These are phyloP conservation scores for Eutrema yunnanense DNA, from an alignment of 345 rosid genomes.

Conservation along the genomic window DNA sequence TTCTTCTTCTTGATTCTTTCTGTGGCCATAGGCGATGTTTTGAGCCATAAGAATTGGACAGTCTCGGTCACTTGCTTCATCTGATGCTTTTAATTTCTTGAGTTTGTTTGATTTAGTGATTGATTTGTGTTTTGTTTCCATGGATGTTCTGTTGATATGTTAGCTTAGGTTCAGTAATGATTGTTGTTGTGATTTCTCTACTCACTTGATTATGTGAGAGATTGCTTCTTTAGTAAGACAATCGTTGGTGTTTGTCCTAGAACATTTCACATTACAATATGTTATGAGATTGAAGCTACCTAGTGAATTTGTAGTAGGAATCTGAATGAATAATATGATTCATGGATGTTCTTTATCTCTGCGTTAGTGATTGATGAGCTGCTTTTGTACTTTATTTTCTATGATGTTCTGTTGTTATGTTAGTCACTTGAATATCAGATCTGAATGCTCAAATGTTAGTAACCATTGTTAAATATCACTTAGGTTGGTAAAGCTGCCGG, in stretches of 20 bases:
- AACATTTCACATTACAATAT: neutral
- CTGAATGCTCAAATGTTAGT: too few relatives aligned
- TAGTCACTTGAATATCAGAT: neutral
- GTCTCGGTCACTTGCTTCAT: too few relatives aligned
- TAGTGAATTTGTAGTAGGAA: too few relatives aligned
- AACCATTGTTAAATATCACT: too few relatives aligned
- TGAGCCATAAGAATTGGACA: too few relatives aligned
- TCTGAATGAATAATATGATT: too few relatives aligned
- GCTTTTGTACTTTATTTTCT: neutral
- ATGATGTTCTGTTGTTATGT: neutral
- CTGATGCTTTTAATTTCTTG: too few relatives aligned
- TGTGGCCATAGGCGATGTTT: too few relatives aligned
- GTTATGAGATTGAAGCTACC: neutral
- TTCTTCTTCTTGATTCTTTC: too few relatives aligned
- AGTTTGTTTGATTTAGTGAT: neutral
- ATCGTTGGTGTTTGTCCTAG: neutral
- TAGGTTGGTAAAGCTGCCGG: constrained; percentile 90
- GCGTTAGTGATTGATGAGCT: neutral
- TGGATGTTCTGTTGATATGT: neutral
- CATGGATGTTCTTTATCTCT: too few relatives aligned
- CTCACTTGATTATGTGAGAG: neutral
- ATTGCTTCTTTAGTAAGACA: neutral
- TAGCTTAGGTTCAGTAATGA: constrained; percentile 2
- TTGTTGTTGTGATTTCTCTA: neutral
- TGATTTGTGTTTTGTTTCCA: neutral